Evolutionary conservation across 148 eudicot species (phyloP), one percentile per base, ranked within the genome.

Genomic region (Hydrangea macrophylla): DNA sequence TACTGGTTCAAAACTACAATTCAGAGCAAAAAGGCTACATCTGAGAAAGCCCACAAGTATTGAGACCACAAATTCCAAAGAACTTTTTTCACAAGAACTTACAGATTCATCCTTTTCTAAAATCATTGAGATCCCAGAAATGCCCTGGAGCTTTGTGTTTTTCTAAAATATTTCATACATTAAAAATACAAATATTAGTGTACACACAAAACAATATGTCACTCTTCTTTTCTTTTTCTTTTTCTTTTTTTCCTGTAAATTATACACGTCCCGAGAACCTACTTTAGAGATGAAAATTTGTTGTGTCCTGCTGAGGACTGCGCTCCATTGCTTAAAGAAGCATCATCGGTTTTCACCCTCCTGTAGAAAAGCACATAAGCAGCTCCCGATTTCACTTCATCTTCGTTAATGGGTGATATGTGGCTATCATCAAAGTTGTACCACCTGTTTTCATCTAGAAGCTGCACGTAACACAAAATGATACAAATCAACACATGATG

Each of bases 321-420:
- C 31, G 75, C 65, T 63, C 79, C 82, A 57, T 79, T 80, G 73
- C 74, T 81, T 53, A 53, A 82, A 18, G 83, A 78, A 51, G 65
- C 71, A 36, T 70, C 72, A 22, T 76, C 86, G 12, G 33, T 70
- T 68, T 78, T 82, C 26, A 83, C 84, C 80, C 93, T 87, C 57
- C 90, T 78, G 70, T 95, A 95, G 76, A 91, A 89, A 11, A 95
- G 88, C 72, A 95, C 97, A 79, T 91, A 95, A 20, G 99, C 97
- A 69, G 96, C 96, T 59, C 76, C 75, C 0, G 93, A 82, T 73
- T 87, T 87, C 39, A 95, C 93, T 5, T 91, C 92, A 7, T 91
- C 99, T 80, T 95, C 99, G 37, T 77, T 81, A 18, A 89, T 84
- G 39, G 84, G 80, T 25, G 87, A 69, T 48, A 93, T 84, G 60